Base-by-base conservation (phyloP, 2,329 filamentous ascomycete species). In the Mycogone perniciosa region DNA sequence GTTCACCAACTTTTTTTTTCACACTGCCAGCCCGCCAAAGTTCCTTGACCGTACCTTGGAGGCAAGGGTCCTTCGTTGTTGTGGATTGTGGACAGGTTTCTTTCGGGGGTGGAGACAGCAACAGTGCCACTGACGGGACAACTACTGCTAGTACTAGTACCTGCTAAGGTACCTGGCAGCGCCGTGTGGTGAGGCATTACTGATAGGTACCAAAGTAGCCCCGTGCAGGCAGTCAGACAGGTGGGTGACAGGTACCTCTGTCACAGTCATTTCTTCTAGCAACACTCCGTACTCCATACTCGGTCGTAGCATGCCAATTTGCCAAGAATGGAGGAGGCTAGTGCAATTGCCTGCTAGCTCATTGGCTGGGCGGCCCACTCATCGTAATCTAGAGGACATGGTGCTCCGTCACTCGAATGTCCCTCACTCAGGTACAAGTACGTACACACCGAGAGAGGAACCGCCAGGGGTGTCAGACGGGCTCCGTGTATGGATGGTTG, bases 71-170 rank as follows among this genome's bases (percentile, higher is more conserved):
- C 10, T 20, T 20, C 20, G 3, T 20, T 3, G 20, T n/a, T 37
- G 37, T 26, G 10, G 46, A 20, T 6, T 41, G 20, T 13, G 13
- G 41, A 11, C 27, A 42, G 27, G 47, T 48, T 48, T 39, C 46
- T 41, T 40, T 48, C 44, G 51, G 44, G 43, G 42, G 31, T 43
- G 42, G 46, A 46, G 46, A 43, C 46, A 26, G 37, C 10, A 35
- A 46, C 35, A 41, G 51, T 34, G 48, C 51, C 51, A 53, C 51
- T 53, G 51, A 53, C 51, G 51, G 51, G 51, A 49, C 51, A 53
- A 52, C 50, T 52, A 52, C 20, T 33, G 48, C 39, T 20, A 20
- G 20, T 20, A 20, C 20, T 20, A 20, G 20, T 20, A 20, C 20
- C 20, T 20, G 34, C 45, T 52, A 52, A 45, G 44, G 45, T 44